Base-by-base conservation (phyloP, 116 monocot species). In the Zostera marina region DNA sequence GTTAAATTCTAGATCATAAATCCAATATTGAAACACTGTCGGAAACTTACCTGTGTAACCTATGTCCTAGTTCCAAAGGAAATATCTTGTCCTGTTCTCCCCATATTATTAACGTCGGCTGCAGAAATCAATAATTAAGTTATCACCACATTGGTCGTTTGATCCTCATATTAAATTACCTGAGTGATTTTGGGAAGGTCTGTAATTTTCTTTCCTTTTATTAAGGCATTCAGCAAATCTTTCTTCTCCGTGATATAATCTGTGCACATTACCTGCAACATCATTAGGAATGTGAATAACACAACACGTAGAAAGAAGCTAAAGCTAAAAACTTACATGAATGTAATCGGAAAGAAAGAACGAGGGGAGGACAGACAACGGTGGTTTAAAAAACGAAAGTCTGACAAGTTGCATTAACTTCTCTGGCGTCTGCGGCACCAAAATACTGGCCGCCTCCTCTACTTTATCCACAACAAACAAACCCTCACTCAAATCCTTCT, bases 111-210 rank as follows among this genome's bases (percentile, higher is more conserved):
- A 49, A 20, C 8, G 20, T 49, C 49, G 15, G 17, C 49, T 49
- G 49, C 49, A 49, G 3, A 15, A 49, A 15, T 8, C 15, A 49
- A 15, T 17, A 9, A 16, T 14, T 1, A 47, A 5, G 4, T 47
- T 47, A 9, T 11, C 13, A 47, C 47, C 1, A 5, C 47, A 47
- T 47, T 7, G 5, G 5, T 47, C 16, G 11, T 2, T 47, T 44
- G 11, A 14, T 15, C 13, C 13, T 11, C 16, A 16, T 47, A 16
- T 13, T 46, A 13, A 0, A 12, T 46, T 54, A 83, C 98, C 74
- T 90, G 98, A 23, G 63, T 72, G 47, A 98, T 83, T 68, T 79
- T 91, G 9, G 98, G 98, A 77, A 98, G 86, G 41, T 81, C 79
- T n/a, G 83, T 68, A 65, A 98, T 55, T 26, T 77, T 86, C 54